phyloP scores from a whole-genome alignment of 371 early-diverging fungal genomes.

The Mortierella polycephala region DNA sequence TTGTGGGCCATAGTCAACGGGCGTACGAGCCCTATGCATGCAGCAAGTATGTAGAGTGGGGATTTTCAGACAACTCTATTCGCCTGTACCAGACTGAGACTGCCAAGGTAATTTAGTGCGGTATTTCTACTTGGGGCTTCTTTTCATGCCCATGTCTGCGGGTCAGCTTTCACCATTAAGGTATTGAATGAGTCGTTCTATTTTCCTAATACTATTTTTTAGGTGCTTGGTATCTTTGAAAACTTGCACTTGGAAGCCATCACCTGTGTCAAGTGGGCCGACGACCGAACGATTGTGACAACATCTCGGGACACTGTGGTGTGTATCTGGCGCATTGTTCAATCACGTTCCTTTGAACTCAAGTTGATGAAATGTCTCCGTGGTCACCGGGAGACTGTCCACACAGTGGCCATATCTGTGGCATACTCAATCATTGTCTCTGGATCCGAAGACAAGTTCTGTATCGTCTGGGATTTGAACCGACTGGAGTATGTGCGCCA shows the following conservation, averaged over 20 bases:
- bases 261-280: slow-evolving; percentile 72
- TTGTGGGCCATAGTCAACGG: slow-evolving; percentile 60
- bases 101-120: slow-evolving; percentile 59
- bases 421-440: slow-evolving; percentile 76
- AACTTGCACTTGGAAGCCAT: slow-evolving; percentile 77
- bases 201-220: slow-evolving; percentile 1
- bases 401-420: slow-evolving; percentile 68
- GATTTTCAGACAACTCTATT: slow-evolving; percentile 74
- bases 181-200: background rate
- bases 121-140: background rate
- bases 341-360: slow-evolving; percentile 59
- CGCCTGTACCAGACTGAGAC: slow-evolving; percentile 70
- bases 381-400: slow-evolving; percentile 72
- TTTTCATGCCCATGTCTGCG: background rate
- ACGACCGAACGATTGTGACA: slow-evolving; percentile 75
- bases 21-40: slow-evolving; percentile 60
- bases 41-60: slow-evolving; percentile 78
- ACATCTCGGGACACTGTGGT: slow-evolving; percentile 80
- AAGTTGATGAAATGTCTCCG: slow-evolving; percentile 67
- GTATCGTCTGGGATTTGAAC: slow-evolving; percentile 83
- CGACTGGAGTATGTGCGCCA: slow-evolving; percentile 73
- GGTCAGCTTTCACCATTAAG: background rate
- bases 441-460: slow-evolving; percentile 78
- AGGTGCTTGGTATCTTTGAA: slow-evolving; percentile 74
- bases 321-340: slow-evolving; percentile 72